Evolutionary conservation across 1,284 basidiomycete species (phyloP).

Genomic region (Puccinia hordei): DNA sequence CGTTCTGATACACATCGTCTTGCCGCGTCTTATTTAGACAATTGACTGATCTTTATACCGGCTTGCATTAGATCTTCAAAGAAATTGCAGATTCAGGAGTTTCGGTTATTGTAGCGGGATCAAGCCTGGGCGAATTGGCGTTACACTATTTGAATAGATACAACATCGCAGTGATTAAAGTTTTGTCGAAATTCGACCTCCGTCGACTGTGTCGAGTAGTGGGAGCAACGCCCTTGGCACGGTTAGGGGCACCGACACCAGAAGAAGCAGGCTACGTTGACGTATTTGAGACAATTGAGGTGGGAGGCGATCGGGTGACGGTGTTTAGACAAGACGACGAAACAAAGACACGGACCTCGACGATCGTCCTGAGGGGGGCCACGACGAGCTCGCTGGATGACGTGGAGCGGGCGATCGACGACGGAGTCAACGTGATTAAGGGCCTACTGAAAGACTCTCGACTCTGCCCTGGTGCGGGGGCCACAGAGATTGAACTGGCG

Average conservation of each 20-base stretch:
- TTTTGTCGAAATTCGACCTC: constrained; percentile 97
- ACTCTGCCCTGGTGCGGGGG: constrained; percentile 90
- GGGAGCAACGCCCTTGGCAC: constrained; percentile 91
- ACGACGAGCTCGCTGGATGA: constrained; percentile 94
- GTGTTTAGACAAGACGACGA: constrained; percentile 82
- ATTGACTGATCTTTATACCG: neutral
- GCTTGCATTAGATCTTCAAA: constrained; percentile 75
- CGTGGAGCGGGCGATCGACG: constrained; percentile 91
- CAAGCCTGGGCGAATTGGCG: constrained; percentile 90
- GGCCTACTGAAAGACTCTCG: constrained; percentile 84
- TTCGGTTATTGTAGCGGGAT: constrained; percentile 89
- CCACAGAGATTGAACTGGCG: constrained; percentile 87
- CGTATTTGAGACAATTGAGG: constrained; percentile 90
- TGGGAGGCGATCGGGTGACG: constrained; percentile 96
- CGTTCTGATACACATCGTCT: neutral
- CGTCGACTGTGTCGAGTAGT: constrained; percentile 90
- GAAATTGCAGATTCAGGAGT: constrained; percentile 96
- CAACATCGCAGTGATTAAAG: constrained; percentile 91
- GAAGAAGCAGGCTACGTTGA: constrained; percentile 96
- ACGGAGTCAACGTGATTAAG: constrained; percentile 96
- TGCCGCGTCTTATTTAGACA: neutral
- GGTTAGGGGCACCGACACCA: constrained; percentile 89
- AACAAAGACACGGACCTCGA: constrained; percentile 75
- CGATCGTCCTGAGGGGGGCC: constrained; percentile 91
- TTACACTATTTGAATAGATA: constrained; percentile 95